Evolutionary conservation across 306 rosid genomes (phyloP).

Genomic region (Astragalus glycyphyllos): DNA sequence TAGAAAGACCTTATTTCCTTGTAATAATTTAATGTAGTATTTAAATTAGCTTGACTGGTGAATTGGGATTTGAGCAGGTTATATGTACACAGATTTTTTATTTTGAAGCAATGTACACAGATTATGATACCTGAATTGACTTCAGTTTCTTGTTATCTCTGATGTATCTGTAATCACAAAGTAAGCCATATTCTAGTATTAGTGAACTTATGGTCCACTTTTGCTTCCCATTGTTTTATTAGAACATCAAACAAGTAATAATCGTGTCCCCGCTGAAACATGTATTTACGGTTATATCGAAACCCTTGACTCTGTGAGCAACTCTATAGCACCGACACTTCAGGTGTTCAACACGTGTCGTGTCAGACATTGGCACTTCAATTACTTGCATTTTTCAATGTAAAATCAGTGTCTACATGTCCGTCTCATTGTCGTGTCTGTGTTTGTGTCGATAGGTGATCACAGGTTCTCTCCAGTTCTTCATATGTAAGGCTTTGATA

Average conservation of each 20-base stretch:
- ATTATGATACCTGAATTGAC: conserved; percentile 43
- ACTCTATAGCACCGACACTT: too few relatives aligned
- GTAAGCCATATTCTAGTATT: conserved; percentile 20
- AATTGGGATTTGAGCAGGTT: conserved; percentile 45
- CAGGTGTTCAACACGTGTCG: too few relatives aligned
- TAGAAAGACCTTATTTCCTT: conserved; percentile 71
- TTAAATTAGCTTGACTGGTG: conserved; percentile 57
- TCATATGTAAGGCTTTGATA: conserved; percentile 37
- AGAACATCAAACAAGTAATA: neutral
- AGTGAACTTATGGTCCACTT: conserved; percentile 25
- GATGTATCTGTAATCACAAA: conserved; percentile 33
- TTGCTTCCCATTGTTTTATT: conserved; percentile 30
- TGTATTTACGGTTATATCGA: conserved; percentile 37
- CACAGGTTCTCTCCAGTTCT: conserved; percentile 40
- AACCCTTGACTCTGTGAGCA: conserved; percentile 37
- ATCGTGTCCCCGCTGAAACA: conserved; percentile 21
- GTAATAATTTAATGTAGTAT: conserved; percentile 68
- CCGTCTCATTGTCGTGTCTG: too few relatives aligned
- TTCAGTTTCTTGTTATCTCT: conserved; percentile 39
- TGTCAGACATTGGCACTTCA: too few relatives aligned
- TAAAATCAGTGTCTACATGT: too few relatives aligned
- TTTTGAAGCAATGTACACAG: conserved; percentile 43
- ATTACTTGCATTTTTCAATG: too few relatives aligned
- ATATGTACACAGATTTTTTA: conserved; percentile 43
- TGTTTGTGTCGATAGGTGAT: too few relatives aligned